Evolutionary conservation across 2,329 filamentous ascomycete species (phyloP).

Genomic region (Phialophora tarda): DNA sequence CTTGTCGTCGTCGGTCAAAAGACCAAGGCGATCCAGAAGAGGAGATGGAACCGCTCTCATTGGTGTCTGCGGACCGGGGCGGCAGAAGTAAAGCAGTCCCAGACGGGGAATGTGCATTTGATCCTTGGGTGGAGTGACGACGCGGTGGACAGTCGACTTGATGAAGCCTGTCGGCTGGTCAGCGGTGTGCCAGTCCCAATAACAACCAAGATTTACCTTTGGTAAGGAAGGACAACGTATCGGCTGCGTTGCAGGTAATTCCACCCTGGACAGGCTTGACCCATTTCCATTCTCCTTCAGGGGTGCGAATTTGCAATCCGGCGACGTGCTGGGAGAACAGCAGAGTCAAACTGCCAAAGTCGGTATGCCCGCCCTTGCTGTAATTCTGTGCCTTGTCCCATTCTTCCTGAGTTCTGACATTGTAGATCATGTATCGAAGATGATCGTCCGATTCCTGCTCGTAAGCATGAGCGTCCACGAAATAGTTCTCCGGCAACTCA

Average conservation of each 20-base stretch:
- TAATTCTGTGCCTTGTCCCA: conserved; percentile 53
- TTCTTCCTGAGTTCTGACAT: conserved; percentile 55
- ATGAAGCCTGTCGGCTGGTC: conserved; percentile 37
- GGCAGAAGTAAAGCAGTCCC: conserved; percentile 61
- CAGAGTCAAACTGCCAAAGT: conserved; percentile 62
- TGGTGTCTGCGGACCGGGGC: conserved; percentile 56
- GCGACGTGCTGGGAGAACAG: conserved; percentile 61
- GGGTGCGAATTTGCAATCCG: conserved; percentile 60
- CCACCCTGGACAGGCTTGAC: conserved; percentile 59
- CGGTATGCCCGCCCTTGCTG: conserved; percentile 59
- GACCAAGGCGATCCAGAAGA: conserved; percentile 46
- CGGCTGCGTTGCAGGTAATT: conserved; percentile 58
- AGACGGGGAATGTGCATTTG: conserved; percentile 55
- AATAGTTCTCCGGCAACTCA: conserved; percentile 62
- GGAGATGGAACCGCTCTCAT: conserved; percentile 49
- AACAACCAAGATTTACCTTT: conserved; percentile 38
- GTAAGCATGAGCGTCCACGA: conserved; percentile 63
- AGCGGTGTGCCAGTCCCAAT: neutral
- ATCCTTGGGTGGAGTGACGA: conserved; percentile 56
- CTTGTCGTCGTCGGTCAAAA: conserved; percentile 50
- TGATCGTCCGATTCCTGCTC: conserved; percentile 63
- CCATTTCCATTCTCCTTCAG: conserved; percentile 57
- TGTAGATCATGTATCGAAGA: conserved; percentile 65
- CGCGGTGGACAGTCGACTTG: conserved; percentile 55
- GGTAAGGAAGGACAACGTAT: conserved; percentile 54